Evolutionary conservation across 2,329 filamentous ascomycete species (phyloP), one percentile per base, ranked within the genome.

Genomic region (Cladobotryum protrusum): DNA sequence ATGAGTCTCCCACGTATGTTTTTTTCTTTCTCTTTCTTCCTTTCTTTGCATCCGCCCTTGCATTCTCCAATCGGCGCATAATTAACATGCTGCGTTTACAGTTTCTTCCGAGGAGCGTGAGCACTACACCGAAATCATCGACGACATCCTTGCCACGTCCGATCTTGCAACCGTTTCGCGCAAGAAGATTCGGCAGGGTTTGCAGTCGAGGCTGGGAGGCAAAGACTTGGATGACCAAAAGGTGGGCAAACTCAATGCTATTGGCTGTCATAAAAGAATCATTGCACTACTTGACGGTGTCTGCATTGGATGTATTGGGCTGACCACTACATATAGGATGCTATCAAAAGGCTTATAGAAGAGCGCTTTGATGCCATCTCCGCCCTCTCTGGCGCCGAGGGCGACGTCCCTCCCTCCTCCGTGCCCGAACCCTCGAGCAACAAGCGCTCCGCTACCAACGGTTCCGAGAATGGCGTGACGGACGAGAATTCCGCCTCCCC

Each of bases 321-420:
- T 45, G n/a, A 34, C 43, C 13, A 33, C 15, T n/a, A 12, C n/a
- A 18, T 47, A 1, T 54, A 89, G 86, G 72, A 77, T 63, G 81
- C 82, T 13, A 85, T 89, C 67, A 88, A 88, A 63, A 72, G 72
- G 46, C 73, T 90, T 44, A 89, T 90, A 49, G 83, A 86, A 69
- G 76, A 81, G 57, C 82, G 86, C 15, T 90, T 90, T 65, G 86
- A 90, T 61, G 78, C 83, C 50, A 79, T 85, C 58, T 81, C 79
- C 45, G 75, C 77, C 24, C 24, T 29, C 24, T 57, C 63, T 47
- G 59, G 67, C 60, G 77, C 82, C 54, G 73, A 77, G 76, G 50
- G 60, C 57, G 45, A 68, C 56, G 65, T 74, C 57, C 67, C 76
- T 45, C 54, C 63, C 13, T 56, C 62, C 9, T 56, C 63, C n/a